These are phyloP conservation scores for Wickerhamiella parazyma DNA, from an alignment of 805 yeast species.

Conservation along the genomic window DNA sequence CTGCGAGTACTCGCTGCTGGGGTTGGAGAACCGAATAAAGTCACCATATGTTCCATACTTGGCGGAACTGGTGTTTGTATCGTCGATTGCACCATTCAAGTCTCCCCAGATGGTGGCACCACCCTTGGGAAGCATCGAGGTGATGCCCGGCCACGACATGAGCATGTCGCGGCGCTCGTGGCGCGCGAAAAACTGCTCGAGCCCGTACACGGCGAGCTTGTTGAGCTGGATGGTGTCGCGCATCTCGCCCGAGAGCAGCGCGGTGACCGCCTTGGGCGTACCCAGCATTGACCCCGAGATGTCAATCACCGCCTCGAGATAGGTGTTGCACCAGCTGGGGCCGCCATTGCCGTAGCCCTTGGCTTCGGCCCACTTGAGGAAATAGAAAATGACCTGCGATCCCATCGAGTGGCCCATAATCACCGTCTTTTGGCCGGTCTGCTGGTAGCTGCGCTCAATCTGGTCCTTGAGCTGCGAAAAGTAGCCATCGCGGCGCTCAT, in stretches of 20 bases:
- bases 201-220: slow-evolving; percentile 82
- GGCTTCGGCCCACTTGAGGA: slow-evolving; percentile 95
- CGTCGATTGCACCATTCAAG: slow-evolving; percentile 56
- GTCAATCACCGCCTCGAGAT: slow-evolving; percentile 70
- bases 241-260: slow-evolving; percentile 94
- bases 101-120: slow-evolving; percentile 86
- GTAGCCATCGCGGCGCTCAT: slow-evolving; percentile 77
- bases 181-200: slow-evolving; percentile 85
- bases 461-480: slow-evolving; percentile 61
- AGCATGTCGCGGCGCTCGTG: slow-evolving; percentile 78
- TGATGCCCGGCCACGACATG: slow-evolving; percentile 83
- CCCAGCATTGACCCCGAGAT: slow-evolving; percentile 86
- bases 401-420: slow-evolving; percentile 95
- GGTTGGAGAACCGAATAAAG: slow-evolving; percentile 51
- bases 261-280: slow-evolving; percentile 88
- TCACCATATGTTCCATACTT: slow-evolving; percentile 43
- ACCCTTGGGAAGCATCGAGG: slow-evolving; percentile 94
- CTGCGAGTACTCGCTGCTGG: slow-evolving; percentile 31
- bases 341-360: slow-evolving; percentile 83
- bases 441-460: slow-evolving; percentile 46
- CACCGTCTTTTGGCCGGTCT: slow-evolving; percentile 54
- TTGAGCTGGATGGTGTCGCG: slow-evolving; percentile 91
- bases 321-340: slow-evolving; percentile 66
- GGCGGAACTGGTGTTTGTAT: slow-evolving; percentile 26
- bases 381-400: slow-evolving; percentile 73